Percentiles rank a stretch among this genome's conserved stretches.
Conservation (phyloP, 2,329 filamentous ascomycete genomes). For the Ophiocordyceps camponoti-saundersi region DNA sequence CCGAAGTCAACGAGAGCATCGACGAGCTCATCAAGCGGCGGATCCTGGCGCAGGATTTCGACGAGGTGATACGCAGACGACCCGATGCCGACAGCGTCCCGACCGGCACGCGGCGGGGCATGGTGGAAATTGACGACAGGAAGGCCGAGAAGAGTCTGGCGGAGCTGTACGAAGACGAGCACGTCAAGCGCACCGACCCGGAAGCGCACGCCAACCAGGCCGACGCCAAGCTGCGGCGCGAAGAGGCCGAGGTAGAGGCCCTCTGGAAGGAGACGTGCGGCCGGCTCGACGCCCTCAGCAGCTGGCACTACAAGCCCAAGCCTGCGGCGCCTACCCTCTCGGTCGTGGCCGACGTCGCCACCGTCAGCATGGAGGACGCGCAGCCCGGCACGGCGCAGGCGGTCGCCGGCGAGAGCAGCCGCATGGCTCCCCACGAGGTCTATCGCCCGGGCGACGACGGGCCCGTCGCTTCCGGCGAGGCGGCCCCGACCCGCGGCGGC, state of each 20-base stretch:
- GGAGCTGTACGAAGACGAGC: conserved; percentile 88
- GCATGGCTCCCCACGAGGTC: conserved; percentile 85
- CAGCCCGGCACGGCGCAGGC: conserved; percentile 70
- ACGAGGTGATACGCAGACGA: conserved; percentile 71
- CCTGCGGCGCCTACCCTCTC: conserved; percentile 65
- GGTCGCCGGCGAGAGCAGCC: conserved; percentile 48
- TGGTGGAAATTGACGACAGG: conserved; percentile 68
- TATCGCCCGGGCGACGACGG: conserved; percentile 68
- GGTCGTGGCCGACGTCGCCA: conserved; percentile 80
- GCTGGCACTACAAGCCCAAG: conserved; percentile 91
- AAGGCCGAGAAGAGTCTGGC: conserved; percentile 80
- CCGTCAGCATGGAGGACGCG: conserved; percentile 86
- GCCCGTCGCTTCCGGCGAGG: conserved; percentile 44
- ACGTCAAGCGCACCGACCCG: conserved; percentile 61
- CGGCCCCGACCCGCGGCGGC: conserved; percentile 64
- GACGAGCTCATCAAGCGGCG: conserved; percentile 89
- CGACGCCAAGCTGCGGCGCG: conserved; percentile 65
- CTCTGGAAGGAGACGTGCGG: conserved; percentile 70
- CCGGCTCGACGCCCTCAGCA: conserved; percentile 76
- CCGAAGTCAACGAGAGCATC: conserved; percentile 77
- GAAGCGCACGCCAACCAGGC: conserved; percentile 63
- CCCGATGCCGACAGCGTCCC: conserved; percentile 55
- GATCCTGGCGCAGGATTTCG: conserved; percentile 79
- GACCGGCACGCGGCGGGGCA: conserved; percentile 46
- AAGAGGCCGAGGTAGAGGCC: conserved; percentile 66